phyloP scores from a whole-genome alignment of 352 stramenopile genomes.

The Phytopythium delawarense region DNA sequence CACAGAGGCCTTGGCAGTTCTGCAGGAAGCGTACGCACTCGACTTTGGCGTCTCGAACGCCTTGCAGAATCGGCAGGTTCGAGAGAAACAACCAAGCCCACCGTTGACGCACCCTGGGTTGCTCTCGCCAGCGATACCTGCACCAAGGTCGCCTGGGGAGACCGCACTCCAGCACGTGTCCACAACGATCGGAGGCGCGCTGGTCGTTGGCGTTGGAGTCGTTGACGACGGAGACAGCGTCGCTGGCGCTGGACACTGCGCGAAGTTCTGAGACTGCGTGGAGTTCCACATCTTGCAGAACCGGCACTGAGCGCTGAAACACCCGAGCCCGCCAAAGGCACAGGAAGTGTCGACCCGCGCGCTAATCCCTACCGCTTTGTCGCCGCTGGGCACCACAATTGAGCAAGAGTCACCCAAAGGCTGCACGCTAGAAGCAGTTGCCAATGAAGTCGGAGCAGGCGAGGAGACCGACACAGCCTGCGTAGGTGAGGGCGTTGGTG shows the following conservation, averaged over 20 bases:
- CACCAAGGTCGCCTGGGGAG: background rate
- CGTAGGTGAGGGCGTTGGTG: conserved; percentile 1
- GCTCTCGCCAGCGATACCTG: background rate
- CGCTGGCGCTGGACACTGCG: background rate
- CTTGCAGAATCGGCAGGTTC: conserved; percentile 22
- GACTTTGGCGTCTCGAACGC: background rate
- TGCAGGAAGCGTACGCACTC: conserved; percentile 1
- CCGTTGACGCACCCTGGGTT: conserved; percentile 13
- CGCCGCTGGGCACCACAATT: background rate
- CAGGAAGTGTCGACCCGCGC: conserved; percentile 2
- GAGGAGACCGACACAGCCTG: background rate
- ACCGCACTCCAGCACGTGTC: conserved; percentile 4
- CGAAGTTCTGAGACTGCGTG: conserved; percentile 4
- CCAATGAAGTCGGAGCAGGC: background rate
- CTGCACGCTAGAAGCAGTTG: background rate
- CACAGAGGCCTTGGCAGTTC: background rate
- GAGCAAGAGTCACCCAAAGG: background rate
- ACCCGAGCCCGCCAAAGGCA: background rate
- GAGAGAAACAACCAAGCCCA: conserved; percentile 16
- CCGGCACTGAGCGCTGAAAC: conserved; percentile 10
- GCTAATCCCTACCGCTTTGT: conserved; percentile 1
- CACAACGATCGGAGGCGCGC: background rate
- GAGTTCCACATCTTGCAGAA: conserved; percentile 10
- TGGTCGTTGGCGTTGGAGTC: background rate
- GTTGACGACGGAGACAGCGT: background rate